Conservation (phyloP, 805 yeast genomes). For the Lachancea sp. region DNA sequence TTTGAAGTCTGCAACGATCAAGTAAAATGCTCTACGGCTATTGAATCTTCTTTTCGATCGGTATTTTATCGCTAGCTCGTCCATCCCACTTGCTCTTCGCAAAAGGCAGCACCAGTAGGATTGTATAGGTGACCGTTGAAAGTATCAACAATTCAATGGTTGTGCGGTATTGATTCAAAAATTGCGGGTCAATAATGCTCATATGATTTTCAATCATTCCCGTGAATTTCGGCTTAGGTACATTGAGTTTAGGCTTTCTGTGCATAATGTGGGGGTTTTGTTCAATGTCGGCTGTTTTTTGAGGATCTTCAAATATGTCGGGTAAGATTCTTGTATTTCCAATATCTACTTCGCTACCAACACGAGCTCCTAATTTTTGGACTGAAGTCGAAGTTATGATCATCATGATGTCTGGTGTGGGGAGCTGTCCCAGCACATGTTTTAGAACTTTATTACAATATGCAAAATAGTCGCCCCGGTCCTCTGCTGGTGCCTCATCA, state of each 20-base stretch:
- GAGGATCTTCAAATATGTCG: slow-evolving; percentile 46
- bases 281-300: slow-evolving; percentile 48
- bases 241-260: slow-evolving; percentile 28
- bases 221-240: slow-evolving; percentile 29
- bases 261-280: slow-evolving; percentile 39
- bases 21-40: neutral
- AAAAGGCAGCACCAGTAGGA: neutral
- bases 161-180: slow-evolving; percentile 20
- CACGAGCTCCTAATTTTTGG: slow-evolving; percentile 13
- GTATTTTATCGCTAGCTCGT: neutral
- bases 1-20: no score
- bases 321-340: slow-evolving; percentile 42
- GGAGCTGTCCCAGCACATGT: slow-evolving; percentile 56
- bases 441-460: slow-evolving; percentile 45
- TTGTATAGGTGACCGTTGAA: neutral
- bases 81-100: neutral
- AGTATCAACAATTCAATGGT: slow-evolving; percentile 9
- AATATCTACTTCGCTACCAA: slow-evolving; percentile 24
- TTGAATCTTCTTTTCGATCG: neutral
- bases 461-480: slow-evolving; percentile 32
- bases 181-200: slow-evolving; percentile 22
- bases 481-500: slow-evolving; percentile 40
- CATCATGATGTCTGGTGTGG: slow-evolving; percentile 65
- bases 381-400: slow-evolving; percentile 44
- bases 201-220: slow-evolving; percentile 13